These are phyloP conservation scores for Arctium minus DNA, from an alignment of 129 eudicot species.

Conservation along the genomic window DNA sequence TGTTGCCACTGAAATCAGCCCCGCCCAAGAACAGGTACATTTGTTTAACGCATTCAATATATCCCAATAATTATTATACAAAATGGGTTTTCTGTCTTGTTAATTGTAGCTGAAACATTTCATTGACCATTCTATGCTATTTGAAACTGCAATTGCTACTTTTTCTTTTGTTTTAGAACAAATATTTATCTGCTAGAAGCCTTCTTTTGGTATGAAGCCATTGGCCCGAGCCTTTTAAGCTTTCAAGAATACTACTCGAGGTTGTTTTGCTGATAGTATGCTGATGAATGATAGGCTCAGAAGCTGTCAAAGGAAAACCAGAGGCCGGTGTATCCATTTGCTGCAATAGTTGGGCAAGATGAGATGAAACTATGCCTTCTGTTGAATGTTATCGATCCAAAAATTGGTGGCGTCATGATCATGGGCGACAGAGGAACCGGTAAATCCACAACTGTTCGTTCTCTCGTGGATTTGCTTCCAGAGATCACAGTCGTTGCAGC, in stretches of 20 bases:
- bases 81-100: neutral
- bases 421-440: constrained; percentile 99
- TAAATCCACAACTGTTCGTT: constrained; percentile 87
- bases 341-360: constrained; percentile 98
- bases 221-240: neutral
- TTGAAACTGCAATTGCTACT: neutral
- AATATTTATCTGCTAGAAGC: neutral
- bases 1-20: constrained; percentile 81
- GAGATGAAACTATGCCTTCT: constrained; percentile 95
- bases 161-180: neutral
- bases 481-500: constrained; percentile 77
- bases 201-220: neutral
- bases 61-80: neutral
- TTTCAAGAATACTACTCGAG: neutral
- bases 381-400: constrained; percentile 89
- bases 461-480: constrained; percentile 92
- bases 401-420: constrained; percentile 97
- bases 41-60: neutral
- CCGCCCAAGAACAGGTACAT: constrained; percentile 71
- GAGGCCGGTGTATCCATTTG: constrained; percentile 92
- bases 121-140: neutral
- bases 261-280: constrained; percentile 3
- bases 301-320: constrained; percentile 81
- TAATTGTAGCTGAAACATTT: neutral
- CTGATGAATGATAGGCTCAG: constrained; percentile 45